Percentiles rank a stretch among this genome's conserved stretches.
Conservation (phyloP, 352 stramenopile species). For the Globisporangium nodosum region DNA sequence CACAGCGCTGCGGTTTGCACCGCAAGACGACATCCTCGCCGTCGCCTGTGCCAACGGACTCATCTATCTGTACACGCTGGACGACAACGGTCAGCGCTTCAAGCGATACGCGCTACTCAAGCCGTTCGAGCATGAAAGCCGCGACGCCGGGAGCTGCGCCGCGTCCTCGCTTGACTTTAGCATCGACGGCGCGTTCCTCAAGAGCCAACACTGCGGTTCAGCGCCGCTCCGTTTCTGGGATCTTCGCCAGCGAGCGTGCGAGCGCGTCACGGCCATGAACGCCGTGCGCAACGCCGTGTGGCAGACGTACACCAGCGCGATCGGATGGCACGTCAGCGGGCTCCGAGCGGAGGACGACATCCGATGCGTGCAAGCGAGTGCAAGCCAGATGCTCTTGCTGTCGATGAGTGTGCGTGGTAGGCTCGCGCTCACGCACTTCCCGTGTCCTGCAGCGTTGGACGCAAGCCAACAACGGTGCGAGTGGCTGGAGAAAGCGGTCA, state of each 20-base stretch:
- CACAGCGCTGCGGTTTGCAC: slow-evolving; percentile 40
- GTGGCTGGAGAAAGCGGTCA: slow-evolving; percentile 17
- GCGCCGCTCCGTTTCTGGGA: slow-evolving; percentile 53
- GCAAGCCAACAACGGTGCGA: slow-evolving; percentile 3
- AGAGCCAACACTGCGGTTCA: slow-evolving; percentile 34
- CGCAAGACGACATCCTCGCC: slow-evolving; percentile 34
- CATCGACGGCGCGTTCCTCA: slow-evolving; percentile 46
- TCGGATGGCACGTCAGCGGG: slow-evolving; percentile 36
- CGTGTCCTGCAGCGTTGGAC: slow-evolving; percentile 3
- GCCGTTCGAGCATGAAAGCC: slow-evolving; percentile 22
- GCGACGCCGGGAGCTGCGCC: not conserved
- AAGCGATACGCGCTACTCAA: slow-evolving; percentile 55
- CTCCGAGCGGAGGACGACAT: not conserved
- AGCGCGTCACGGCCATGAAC: slow-evolving; percentile 39
- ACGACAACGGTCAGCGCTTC: slow-evolving; percentile 23
- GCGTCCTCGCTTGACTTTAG: slow-evolving; percentile 63
- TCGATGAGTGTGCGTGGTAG: slow-evolving; percentile 6
- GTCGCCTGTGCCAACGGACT: slow-evolving; percentile 56
- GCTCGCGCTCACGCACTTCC: slow-evolving; percentile 17
- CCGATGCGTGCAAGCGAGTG: slow-evolving; percentile 8
- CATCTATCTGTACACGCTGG: slow-evolving; percentile 66
- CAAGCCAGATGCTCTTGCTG: slow-evolving; percentile 11
- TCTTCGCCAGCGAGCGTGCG: slow-evolving; percentile 35
- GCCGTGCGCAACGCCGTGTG: slow-evolving; percentile 43
- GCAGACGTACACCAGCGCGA: slow-evolving; percentile 40